These are phyloP conservation scores for Raddia guianensis DNA, from an alignment of 176 grass and related monocot genomes.

Conservation along the genomic window DNA sequence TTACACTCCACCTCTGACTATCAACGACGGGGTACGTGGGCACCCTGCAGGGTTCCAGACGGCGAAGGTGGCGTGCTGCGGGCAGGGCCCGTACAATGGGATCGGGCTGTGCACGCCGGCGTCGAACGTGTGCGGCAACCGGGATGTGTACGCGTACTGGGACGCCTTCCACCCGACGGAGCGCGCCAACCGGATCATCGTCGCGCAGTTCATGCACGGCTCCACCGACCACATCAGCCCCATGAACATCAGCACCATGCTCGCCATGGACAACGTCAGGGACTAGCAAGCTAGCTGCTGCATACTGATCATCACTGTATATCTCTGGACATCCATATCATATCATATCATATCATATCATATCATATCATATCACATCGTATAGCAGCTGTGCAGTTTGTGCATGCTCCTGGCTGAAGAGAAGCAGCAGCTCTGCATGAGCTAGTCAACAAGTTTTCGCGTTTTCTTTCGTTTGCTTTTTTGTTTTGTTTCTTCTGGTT, in stretches of 20 bases:
- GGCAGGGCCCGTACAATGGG: conserved; percentile 91
- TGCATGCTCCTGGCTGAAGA: not conserved
- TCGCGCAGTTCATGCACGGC: conserved; percentile 77
- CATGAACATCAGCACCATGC: conserved; percentile 96
- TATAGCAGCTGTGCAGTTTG: conserved; percentile 7
- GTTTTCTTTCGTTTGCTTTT: not conserved
- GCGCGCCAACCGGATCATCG: conserved; percentile 87
- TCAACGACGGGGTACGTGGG: not conserved
- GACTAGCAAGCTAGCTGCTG: not conserved
- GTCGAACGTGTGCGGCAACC: conserved; percentile 77
- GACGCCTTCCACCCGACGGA: conserved; percentile 89
- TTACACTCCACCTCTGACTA: too few relatives aligned
- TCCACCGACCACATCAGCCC: conserved; percentile 81
- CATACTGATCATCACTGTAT: not conserved
- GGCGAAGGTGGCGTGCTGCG: conserved; percentile 87
- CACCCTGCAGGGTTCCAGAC: conserved; percentile 68
- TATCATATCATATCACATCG: not conserved
- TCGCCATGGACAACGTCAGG: conserved; percentile 65
- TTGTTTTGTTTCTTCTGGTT: not conserved
- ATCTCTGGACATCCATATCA: not conserved
- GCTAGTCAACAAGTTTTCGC: conserved; percentile 24
- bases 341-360: not conserved
- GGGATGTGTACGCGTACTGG: conserved; percentile 83
- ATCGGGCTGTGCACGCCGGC: conserved; percentile 74
- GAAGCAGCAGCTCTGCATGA: not conserved